Evolutionary conservation across 352 stramenopile species (phyloP), one percentile per base, ranked within the genome.

Genomic region (Globisporangium nunn): DNA sequence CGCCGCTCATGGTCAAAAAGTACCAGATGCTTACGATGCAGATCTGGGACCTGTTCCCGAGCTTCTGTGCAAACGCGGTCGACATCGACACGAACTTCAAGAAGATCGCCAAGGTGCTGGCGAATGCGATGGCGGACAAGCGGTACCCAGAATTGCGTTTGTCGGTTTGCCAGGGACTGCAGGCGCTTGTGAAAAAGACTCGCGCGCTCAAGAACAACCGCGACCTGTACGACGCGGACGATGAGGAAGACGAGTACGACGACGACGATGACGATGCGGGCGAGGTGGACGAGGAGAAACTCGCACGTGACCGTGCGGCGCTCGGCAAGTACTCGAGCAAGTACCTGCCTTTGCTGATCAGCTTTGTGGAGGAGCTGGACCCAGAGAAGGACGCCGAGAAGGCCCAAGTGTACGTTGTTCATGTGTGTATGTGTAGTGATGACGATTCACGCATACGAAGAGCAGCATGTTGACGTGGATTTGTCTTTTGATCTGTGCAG

Each of bases 51-150:
- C 58, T 93, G 3, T 95, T 95, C 65, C 85, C 85, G 6, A 91
- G 73, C 58, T 76, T 95, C 44, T 93, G 82, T 47, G 70, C 75
- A 30, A 75, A 79, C 58, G 78, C 78, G 3, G 61, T 81, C 30
- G 85, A 95, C 61, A 76, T 95, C 51, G 78, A 87, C 59, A 71
- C 69, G 35, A 81, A 81, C 33, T 95, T 95, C 59, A 92, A 92
- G 74, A 88, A 80, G 62, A 74, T 95, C 44, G 85, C 85, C 48
- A 95, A 95, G 78, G 62, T 88, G 41, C 70, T 95, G 8, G 82
- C 83, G 14, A 95, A 91, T 50, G 85, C 85, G 40, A 92, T 95
- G 81, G 76, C 75, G 33, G 85, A 95, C 67, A 80, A 93, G 69
- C 82, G 85, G 31, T 93, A 89, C 64, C 85, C 85, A 2, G 81